phyloP scores from a whole-genome alignment of 1,284 basidiomycete genomes.

The Porodaedalea pini region DNA sequence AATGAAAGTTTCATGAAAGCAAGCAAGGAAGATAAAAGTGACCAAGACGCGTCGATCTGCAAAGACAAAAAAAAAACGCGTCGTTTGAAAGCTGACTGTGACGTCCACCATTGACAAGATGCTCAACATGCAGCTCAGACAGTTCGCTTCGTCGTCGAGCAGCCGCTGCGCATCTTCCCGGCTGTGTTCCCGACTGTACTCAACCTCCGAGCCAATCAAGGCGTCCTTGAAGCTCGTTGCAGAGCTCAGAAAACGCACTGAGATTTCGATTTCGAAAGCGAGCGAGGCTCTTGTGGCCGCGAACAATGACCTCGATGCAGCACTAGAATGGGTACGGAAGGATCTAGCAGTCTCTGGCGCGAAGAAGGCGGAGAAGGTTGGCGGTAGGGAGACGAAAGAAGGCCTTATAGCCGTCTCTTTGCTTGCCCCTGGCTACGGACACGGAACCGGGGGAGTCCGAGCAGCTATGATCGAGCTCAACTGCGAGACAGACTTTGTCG shows the following conservation, averaged over 20 bases:
- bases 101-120: neutral
- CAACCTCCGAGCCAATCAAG: conserved; percentile 38
- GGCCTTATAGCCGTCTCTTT: conserved; percentile 78
- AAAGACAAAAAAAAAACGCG: neutral
- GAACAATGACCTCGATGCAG: conserved; percentile 71
- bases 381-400: conserved; percentile 67
- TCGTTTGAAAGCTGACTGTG: conserved; percentile 1
- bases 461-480: conserved; percentile 91
- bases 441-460: conserved; percentile 50
- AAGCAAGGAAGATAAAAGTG: neutral
- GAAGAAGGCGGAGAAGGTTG: conserved; percentile 82
- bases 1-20: neutral
- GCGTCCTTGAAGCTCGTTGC: conserved; percentile 75
- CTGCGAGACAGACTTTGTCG: conserved; percentile 98
- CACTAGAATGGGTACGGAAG: conserved; percentile 78
- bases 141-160: neutral
- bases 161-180: neutral
- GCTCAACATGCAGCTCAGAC: conserved; percentile 16
- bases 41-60: conserved; percentile 4
- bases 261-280: conserved; percentile 84
- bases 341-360: conserved; percentile 71
- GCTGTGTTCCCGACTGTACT: conserved; percentile 33
- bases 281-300: conserved; percentile 79
- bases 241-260: conserved; percentile 77
- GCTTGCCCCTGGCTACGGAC: conserved; percentile 51